Base-by-base conservation (phyloP, 73 alveolate genomes). In the Urostyla sp. region DNA sequence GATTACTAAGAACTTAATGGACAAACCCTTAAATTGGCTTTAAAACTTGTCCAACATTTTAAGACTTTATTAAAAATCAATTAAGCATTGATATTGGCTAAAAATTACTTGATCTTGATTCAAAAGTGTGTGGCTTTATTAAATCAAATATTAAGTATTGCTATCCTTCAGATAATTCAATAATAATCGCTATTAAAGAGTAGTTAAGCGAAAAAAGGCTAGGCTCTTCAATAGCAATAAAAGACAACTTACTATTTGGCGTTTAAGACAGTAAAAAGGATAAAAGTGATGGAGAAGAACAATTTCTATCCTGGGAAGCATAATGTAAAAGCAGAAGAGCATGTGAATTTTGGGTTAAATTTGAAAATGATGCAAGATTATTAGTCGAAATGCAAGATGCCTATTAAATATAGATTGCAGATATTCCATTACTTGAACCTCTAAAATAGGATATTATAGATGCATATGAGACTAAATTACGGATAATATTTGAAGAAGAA, bases 161-260 rank as follows among this genome's bases (percentile, higher is more conserved):
- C 95, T 96, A 90, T 66, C 99, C 99, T 23, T 80, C 95, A 8
- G 99, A 96, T 76, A 93, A 95, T 77, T 90, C 96, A 0, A 84
- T 94, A 8, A 72, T 92, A 30, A 61, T 66, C 31, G 90, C 92
- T 16, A 84, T 89, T 5, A 94, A 95, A 66, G 89, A 78, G 80
- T 48, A 84, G 20, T 85, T 96, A 61, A 95, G 97, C 34, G 76
- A 77, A 57, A 88, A 92, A 36, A 75, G 80, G 37, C 52, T 88
- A 60, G 88, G 90, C 23, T 60, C 91, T 20, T 72, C 94, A 5
- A 46, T 82, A 23, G 79, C 88, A 1, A 54, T 92, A 32, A 91
- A 91, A 77, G 95, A 91, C 55, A 84, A 91, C 77, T 78, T 91
- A 44, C 84, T 78, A 30, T 91, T 91, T 72, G 97, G 97, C 48